Evolutionary conservation across 2,329 filamentous ascomycete species (phyloP).

Genomic region (Trichoderma harzianum): DNA sequence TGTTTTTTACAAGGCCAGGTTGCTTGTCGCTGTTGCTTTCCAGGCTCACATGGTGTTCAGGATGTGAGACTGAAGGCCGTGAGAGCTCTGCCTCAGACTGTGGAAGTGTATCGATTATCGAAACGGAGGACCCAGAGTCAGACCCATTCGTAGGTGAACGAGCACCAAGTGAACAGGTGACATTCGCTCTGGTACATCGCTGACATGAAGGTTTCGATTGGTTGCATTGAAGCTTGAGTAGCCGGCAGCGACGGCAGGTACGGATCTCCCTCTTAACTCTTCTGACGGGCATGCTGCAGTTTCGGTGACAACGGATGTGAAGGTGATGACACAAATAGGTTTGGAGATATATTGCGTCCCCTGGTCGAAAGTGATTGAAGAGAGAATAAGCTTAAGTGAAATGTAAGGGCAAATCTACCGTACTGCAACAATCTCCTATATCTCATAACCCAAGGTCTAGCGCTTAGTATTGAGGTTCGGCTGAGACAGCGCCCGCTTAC

Average conservation of each 20-base stretch:
- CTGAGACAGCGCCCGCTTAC: neutral
- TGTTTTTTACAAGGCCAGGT: neutral
- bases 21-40: neutral
- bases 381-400: neutral
- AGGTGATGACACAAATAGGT: neutral
- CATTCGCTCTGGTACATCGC: neutral
- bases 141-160: neutral
- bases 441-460: neutral
- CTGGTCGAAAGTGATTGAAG: neutral
- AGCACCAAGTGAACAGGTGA: neutral
- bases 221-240: neutral
- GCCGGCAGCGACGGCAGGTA: neutral
- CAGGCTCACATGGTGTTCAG: neutral
- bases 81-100: neutral
- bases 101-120: neutral
- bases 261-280: neutral
- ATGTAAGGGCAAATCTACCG: neutral
- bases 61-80: neutral
- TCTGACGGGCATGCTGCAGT: neutral
- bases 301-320: neutral
- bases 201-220: neutral
- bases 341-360: neutral
- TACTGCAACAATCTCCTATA: neutral
- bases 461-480: neutral
- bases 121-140: neutral